Evolutionary conservation across 169 alveolate species (phyloP).

Genomic region (Eimeria necatrix): DNA sequence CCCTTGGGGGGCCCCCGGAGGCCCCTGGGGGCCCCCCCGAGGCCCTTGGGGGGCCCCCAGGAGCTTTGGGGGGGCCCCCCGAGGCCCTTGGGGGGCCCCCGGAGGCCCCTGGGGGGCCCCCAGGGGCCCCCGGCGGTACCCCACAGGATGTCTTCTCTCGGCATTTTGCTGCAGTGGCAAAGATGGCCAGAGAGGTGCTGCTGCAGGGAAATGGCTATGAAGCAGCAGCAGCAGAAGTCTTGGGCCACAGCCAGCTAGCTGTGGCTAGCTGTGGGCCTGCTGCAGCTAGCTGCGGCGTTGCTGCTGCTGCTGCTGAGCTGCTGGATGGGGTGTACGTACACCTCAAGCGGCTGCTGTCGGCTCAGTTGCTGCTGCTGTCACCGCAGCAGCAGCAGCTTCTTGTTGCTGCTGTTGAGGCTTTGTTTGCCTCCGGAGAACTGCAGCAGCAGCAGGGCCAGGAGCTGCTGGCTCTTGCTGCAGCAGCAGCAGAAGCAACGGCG

Average conservation of each 20-base stretch:
- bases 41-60: too few species aligned
- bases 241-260: constrained; percentile 5
- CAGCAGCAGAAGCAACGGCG: not conserved
- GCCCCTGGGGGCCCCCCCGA: too few species aligned
- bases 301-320: constrained; percentile 13
- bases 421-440: not conserved
- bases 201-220: constrained; percentile 2
- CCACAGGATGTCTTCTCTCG: not conserved
- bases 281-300: not conserved
- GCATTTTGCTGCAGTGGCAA: not conserved
- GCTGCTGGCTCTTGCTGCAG: constrained; percentile 8
- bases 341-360: not conserved
- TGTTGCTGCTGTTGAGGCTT: constrained; percentile 3
- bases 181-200: not conserved
- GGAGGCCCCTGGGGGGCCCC: too few species aligned
- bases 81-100: too few species aligned
- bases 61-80: too few species aligned
- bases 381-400: constrained; percentile 42
- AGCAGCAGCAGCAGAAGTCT: constrained; percentile 20
- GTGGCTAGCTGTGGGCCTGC: not conserved
- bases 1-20: too few species aligned
- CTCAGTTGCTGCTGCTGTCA: not conserved
- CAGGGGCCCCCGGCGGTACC: too few species aligned
- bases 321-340: not conserved
- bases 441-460: constrained; percentile 38